Conservation (phyloP, 441 rosid genomes). For the Brassica hybrid region DNA sequence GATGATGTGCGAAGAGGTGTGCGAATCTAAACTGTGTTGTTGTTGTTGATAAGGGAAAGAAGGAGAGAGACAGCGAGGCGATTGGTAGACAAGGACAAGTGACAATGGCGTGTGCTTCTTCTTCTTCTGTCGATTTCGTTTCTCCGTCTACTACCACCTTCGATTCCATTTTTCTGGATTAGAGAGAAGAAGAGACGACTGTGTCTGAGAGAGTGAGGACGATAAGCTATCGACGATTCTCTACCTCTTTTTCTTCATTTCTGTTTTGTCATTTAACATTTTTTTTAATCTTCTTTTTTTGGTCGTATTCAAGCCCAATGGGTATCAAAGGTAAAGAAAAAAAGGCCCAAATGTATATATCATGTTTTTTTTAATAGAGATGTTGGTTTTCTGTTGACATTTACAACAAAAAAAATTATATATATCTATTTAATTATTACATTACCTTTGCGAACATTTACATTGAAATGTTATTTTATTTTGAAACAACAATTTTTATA, state of each 20-base stretch:
- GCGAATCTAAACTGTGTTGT: slow-evolving; percentile 47
- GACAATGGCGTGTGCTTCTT: slow-evolving; percentile 49
- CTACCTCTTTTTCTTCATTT: background rate
- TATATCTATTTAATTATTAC: background rate
- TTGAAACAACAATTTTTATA: background rate
- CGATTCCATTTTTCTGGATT: slow-evolving; percentile 46
- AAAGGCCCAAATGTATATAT: too few species aligned
- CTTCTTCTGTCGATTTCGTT: slow-evolving; percentile 53
- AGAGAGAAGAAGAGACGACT: slow-evolving; percentile 13
- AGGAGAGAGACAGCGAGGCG: slow-evolving; percentile 55
- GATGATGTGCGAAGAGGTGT: slow-evolving; percentile 52
- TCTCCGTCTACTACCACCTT: slow-evolving; percentile 44
- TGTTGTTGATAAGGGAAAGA: slow-evolving; percentile 32
- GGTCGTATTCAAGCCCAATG: background rate
- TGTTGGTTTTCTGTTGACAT: too few species aligned
- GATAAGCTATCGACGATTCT: slow-evolving; percentile 36
- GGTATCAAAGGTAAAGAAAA: background rate
- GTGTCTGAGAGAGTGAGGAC: slow-evolving; percentile 4
- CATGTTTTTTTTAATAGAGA: too few species aligned
- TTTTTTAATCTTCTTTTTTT: background rate
- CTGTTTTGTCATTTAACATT: background rate
- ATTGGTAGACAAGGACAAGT: slow-evolving; percentile 56
- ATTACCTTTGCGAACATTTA: background rate
- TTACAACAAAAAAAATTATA: too few species aligned
- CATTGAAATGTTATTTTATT: background rate